Evolutionary conservation across 768 basidiomycete genomes (phyloP).

Genomic region (Collybia sordida): DNA sequence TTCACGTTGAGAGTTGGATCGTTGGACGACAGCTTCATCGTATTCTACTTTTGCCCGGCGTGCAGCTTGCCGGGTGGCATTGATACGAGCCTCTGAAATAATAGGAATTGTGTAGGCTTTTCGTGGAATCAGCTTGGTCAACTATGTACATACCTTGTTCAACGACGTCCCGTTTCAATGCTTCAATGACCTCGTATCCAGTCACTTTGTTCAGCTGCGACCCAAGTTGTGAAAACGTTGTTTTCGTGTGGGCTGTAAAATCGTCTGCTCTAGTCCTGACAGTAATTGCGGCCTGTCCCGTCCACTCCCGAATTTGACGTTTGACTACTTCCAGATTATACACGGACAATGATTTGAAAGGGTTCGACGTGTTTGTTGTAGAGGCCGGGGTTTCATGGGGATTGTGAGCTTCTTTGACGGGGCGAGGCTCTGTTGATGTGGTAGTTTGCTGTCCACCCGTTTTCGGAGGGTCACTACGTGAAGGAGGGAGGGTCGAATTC

Average conservation of each 20-base stretch:
- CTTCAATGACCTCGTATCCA: conserved; percentile 90
- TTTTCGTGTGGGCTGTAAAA: conserved; percentile 55
- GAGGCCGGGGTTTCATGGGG: neutral
- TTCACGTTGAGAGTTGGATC: conserved; percentile 88
- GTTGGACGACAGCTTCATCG: conserved; percentile 74
- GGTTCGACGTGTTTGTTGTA: neutral
- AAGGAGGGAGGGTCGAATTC: conserved; percentile 23
- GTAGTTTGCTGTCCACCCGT: conserved; percentile 14
- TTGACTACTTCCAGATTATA: conserved; percentile 38
- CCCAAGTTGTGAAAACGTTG: conserved; percentile 73
- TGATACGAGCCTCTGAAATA: conserved; percentile 69
- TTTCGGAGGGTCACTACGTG: conserved; percentile 3
- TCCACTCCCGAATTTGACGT: conserved; percentile 48
- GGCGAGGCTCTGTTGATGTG: conserved; percentile 8
- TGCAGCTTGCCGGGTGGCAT: conserved; percentile 63
- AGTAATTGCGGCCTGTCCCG: conserved; percentile 39
- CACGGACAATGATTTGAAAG: conserved; percentile 4
- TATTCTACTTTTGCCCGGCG: conserved; percentile 73
- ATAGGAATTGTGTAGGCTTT: neutral
- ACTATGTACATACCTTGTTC: conserved; percentile 65
- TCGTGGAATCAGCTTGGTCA: conserved; percentile 8
- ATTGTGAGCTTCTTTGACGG: conserved; percentile 2
- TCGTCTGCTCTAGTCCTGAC: conserved; percentile 57
- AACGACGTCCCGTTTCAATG: conserved; percentile 72
- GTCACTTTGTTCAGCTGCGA: conserved; percentile 81